Base-by-base conservation (phyloP, 2,329 filamentous ascomycete genomes). In the Aurifilum marmelostoma region DNA sequence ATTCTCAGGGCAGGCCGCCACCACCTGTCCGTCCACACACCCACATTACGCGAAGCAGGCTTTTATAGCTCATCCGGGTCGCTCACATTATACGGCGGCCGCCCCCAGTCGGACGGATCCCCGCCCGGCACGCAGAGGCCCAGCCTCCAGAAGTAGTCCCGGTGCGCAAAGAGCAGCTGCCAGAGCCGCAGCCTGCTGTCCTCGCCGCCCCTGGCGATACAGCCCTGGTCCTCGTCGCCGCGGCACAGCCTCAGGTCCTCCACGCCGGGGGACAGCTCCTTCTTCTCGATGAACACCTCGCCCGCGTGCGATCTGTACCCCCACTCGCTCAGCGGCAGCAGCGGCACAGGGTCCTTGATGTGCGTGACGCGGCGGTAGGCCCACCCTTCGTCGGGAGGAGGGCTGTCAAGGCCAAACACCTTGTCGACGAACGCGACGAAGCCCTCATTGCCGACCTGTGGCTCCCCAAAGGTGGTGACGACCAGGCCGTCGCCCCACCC, bases 71-170 rank as follows among this genome's bases (percentile, higher is more conserved):
- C 83, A 63, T 79, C 76, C 59, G 72, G 74, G n/a, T 37, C 27
- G n/a, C 74, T 73, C 27, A 82, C 75, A 68, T 82, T 79, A 75
- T 87, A 84, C 69, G 76, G 79, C 60, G 84, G 82, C 71, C 85
- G 81, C 24, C 84, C 87, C 90, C 90, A 92, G 73, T 92, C 87
- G 60, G 83, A 82, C 2, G 90, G 89, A 76, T 91, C 90, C 16
- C 92, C 92, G 16, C 91, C 91, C 0, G 95, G 94, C 2, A 97
- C 84, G 80, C 96, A 99, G 41, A 98, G 82, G 0, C 96, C 96
- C 66, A 99, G 79, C 68, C 96, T 86, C 92, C 93, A 97, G 80
- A 99, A 98, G 79, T 99, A 99, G 81, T 99, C 96, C 52, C 96
- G 84, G 80, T 99, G 96, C 1, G 94, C 92, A 79, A 97, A 97